phyloP scores from a whole-genome alignment of 2,329 filamentous ascomycete genomes.

The Microsporum canis region DNA sequence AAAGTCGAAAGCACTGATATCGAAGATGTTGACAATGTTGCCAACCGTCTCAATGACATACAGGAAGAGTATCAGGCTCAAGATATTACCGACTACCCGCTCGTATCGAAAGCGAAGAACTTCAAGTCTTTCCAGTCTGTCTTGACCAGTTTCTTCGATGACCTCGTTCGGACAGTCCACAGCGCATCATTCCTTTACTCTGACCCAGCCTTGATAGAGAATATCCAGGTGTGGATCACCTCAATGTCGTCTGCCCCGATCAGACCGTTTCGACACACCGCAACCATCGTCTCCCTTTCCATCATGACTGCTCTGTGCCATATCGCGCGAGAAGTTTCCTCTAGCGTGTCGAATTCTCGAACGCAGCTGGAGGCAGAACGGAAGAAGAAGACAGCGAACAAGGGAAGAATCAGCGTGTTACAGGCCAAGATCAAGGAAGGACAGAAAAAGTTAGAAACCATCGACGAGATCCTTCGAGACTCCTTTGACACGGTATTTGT shows the following conservation, averaged over 20 bases:
- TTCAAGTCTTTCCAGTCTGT: conserved; percentile 66
- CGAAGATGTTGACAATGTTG: conserved; percentile 76
- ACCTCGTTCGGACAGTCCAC: conserved; percentile 66
- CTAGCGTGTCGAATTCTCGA: conserved; percentile 61
- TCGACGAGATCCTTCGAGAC: conserved; percentile 64
- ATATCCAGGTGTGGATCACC: conserved; percentile 77
- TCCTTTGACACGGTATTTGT: conserved; percentile 90
- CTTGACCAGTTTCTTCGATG: conserved; percentile 66
- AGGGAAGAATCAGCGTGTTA: conserved; percentile 61
- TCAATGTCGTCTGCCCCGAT: conserved; percentile 82
- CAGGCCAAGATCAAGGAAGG: conserved; percentile 61
- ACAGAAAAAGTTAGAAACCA: conserved; percentile 55
- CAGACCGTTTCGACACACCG: conserved; percentile 86
- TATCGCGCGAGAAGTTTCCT: conserved; percentile 58
- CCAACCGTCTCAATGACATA: conserved; percentile 67
- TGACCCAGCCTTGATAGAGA: conserved; percentile 67
- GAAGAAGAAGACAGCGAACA: conserved; percentile 61
- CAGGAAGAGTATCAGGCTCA: conserved; percentile 76
- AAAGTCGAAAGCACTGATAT: conserved; percentile 74
- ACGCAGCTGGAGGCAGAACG: conserved; percentile 70
- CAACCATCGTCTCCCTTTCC: conserved; percentile 70
- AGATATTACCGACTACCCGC: conserved; percentile 79
- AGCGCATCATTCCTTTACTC: conserved; percentile 72
- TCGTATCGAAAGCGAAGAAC: conserved; percentile 70
- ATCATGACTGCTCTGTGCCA: conserved; percentile 68